A percentile compares a stretch with the other conserved stretches of the same genome.
phyloP scores from a whole-genome alignment of 805 yeast species.

The Candida fluviatilis region DNA sequence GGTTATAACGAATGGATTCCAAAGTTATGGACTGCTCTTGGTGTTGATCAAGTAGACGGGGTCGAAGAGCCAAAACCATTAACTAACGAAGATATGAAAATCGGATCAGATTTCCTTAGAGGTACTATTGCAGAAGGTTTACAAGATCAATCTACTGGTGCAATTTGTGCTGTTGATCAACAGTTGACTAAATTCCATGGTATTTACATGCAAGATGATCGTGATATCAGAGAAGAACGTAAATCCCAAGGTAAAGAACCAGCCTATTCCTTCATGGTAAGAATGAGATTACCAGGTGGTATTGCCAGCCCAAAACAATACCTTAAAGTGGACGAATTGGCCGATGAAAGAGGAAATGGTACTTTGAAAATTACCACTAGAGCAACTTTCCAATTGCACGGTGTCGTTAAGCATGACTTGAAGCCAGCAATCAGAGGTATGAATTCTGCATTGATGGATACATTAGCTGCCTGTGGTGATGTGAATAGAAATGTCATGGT shows the following conservation, averaged over 20 bases:
- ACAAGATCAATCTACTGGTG: constrained; percentile 78
- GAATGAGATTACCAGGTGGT: constrained; percentile 95
- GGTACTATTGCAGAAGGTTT: constrained; percentile 92
- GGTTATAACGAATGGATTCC: constrained; percentile 90
- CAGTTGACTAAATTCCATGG: constrained; percentile 97
- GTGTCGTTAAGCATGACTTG: constrained; percentile 84
- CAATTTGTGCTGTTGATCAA: constrained; percentile 85
- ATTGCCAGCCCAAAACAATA: constrained; percentile 84
- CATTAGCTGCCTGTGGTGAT: constrained; percentile 98
- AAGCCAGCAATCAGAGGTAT: constrained; percentile 91
- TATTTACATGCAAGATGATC: constrained; percentile 97
- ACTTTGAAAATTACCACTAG: constrained; percentile 93
- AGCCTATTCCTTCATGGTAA: constrained; percentile 94
- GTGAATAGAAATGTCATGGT: constrained; percentile 95
- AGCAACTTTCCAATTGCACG: constrained; percentile 96
- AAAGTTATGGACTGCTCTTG: constrained; percentile 79
- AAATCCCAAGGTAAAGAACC: constrained; percentile 93
- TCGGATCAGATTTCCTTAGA: constrained; percentile 79
- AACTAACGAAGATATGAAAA: constrained; percentile 94
- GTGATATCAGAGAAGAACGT: constrained; percentile 91
- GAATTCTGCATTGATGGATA: constrained; percentile 86
- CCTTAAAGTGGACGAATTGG: constrained; percentile 76
- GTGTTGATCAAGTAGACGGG: constrained; percentile 76
- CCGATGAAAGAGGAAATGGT: constrained; percentile 83
- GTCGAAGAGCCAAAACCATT: constrained; percentile 87